Base-by-base conservation (phyloP, 2,329 filamentous ascomycete genomes). In the Aspergillus sp. region DNA sequence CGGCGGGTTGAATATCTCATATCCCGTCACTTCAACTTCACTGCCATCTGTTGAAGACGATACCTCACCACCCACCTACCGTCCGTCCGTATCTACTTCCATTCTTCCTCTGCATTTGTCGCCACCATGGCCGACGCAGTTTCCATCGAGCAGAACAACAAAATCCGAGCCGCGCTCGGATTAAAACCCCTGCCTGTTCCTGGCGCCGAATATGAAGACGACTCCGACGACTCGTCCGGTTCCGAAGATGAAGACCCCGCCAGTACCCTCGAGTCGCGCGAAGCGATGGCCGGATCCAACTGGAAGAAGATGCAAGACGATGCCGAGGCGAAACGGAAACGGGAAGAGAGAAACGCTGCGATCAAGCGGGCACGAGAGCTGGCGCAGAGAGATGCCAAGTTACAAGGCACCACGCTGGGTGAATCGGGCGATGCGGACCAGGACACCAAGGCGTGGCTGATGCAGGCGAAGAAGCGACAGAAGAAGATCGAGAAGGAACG, bases 141-240 rank as follows among this genome's bases (percentile, higher is more conserved):
- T 48, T 89, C 90, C 28, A 93, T 98, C 73, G 91, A 96, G 78
- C 92, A 97, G 83, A 92, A 91, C 67, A 98, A 98, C 81, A 91
- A 93, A 73, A 89, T 97, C 72, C 92, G 94, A 70, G 84, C 89
- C 69, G 91, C 92, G 53, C 87, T 97, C 80, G 94, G 94, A 72
- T 87, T 97, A 82, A 91, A 94, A 73, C 93, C 92, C 25, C 81
- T 98, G 71, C 91, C 92, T 23, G 91, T 96, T 10, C 91, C 93
- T 25, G 91, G 91, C 66, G 76, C 80, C 57, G 75, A 77, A 53
- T 65, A 78, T 61, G 78, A 81, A 52, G 81, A 82, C 58, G 84
- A 82, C 59, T 73, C 63, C 8, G 69, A 67, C 61, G 69, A 67
- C 61, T 69, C 65, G 57, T 73, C 32, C 60, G 77, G 52, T 72